These are phyloP conservation scores for Mycena albidolilacea DNA, from an alignment of 768 basidiomycete species.

Conservation along the genomic window DNA sequence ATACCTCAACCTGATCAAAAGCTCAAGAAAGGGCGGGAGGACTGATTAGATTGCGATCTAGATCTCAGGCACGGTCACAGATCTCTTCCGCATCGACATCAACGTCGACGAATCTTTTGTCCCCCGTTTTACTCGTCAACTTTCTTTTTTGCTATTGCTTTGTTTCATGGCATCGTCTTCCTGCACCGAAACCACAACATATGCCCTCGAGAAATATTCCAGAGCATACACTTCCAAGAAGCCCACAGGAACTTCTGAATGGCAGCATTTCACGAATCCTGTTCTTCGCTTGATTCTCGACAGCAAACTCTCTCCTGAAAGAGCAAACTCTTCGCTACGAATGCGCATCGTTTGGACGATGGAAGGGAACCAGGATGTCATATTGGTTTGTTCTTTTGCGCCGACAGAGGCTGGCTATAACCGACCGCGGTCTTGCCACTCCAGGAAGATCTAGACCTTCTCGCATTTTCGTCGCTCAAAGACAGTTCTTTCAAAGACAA, in stretches of 20 bases:
- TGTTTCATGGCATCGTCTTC: conserved; percentile 22
- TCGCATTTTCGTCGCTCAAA: conserved; percentile 71
- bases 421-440: neutral
- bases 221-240: conserved; percentile 30
- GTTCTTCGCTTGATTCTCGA: conserved; percentile 75
- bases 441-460: conserved; percentile 85
- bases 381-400: conserved; percentile 62
- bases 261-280: conserved; percentile 87
- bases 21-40: too few species aligned
- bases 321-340: conserved; percentile 71
- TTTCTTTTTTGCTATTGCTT: too few species aligned
- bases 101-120: too few species aligned
- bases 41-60: too few species aligned
- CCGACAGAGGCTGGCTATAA: neutral
- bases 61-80: too few species aligned
- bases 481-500: conserved; percentile 45
- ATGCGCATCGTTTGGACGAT: conserved; percentile 78
- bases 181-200: conserved; percentile 38
- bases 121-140: neutral
- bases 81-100: too few species aligned
- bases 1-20: too few species aligned
- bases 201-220: conserved; percentile 38
- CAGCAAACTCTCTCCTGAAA: conserved; percentile 63
- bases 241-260: conserved; percentile 56
- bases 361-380: conserved; percentile 66